Evolutionary conservation across 2,329 filamentous ascomycete species (phyloP).

Genomic region (Cyphellophora attinorum): DNA sequence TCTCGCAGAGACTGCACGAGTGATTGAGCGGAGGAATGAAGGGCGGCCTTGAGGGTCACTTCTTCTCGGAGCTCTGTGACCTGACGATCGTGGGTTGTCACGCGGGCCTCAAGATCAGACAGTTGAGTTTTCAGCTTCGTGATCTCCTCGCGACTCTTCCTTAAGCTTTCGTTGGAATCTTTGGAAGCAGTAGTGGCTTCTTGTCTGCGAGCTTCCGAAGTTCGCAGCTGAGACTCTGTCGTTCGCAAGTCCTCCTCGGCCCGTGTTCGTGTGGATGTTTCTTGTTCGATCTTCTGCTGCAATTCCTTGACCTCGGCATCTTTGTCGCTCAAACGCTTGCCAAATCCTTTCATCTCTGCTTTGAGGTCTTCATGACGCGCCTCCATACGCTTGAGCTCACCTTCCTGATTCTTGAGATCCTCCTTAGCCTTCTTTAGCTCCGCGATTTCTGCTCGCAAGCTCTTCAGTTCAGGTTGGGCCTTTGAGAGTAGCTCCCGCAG

Average conservation of each 20-base stretch:
- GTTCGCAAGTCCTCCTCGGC: constrained; percentile 71
- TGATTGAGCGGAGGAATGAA: constrained; percentile 76
- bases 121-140: constrained; percentile 46
- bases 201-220: constrained; percentile 67
- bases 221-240: constrained; percentile 66
- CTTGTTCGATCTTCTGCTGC: constrained; percentile 67
- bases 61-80: constrained; percentile 64
- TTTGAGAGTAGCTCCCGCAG: constrained; percentile 72
- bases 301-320: constrained; percentile 69
- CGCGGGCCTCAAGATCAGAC: constrained; percentile 65
- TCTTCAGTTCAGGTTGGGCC: constrained; percentile 75
- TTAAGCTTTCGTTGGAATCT: constrained; percentile 59
- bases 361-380: constrained; percentile 72
- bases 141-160: constrained; percentile 63
- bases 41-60: constrained; percentile 70
- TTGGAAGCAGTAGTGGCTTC: constrained; percentile 67
- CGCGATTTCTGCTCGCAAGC: constrained; percentile 64
- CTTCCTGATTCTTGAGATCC: constrained; percentile 54
- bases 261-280: constrained; percentile 60
- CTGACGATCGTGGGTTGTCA: constrained; percentile 59
- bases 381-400: constrained; percentile 67
- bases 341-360: constrained; percentile 60
- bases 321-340: constrained; percentile 61
- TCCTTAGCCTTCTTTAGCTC: constrained; percentile 66
- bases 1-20: constrained; percentile 88